Percentiles rank a stretch among this genome's conserved stretches.
phyloP scores from a whole-genome alignment of 2,329 filamentous ascomycete genomes.

The Aspergillus brunneoviolaceus region DNA sequence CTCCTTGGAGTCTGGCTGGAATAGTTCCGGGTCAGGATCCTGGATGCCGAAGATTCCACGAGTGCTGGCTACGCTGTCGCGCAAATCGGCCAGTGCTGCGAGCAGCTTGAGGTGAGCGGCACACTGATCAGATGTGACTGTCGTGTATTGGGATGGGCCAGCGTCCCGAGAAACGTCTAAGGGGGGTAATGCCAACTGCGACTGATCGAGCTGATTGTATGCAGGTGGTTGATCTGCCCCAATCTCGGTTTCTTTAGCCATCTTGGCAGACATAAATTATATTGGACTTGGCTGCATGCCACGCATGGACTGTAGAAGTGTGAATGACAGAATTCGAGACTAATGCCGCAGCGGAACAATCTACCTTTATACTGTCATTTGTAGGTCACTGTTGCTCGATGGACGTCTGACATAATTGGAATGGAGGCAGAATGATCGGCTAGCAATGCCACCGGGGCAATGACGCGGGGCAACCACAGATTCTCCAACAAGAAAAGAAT shows the following conservation, averaged over 20 bases:
- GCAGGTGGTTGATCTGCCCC: slow-evolving; percentile 24
- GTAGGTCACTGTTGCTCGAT: not conserved
- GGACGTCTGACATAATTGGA: not conserved
- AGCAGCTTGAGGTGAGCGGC: slow-evolving; percentile 74
- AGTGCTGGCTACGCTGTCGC: slow-evolving; percentile 63
- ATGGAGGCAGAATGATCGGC: not conserved
- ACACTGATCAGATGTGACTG: slow-evolving; percentile 54
- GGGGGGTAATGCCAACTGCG: slow-evolving; percentile 22
- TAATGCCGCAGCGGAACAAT: not conserved
- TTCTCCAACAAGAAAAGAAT: not conserved
- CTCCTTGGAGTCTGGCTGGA: slow-evolving; percentile 25
- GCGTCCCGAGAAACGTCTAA: slow-evolving; percentile 23
- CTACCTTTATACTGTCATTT: not conserved
- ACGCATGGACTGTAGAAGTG: slow-evolving; percentile 21
- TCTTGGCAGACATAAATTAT: not conserved
- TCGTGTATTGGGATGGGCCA: slow-evolving; percentile 15
- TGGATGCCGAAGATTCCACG: slow-evolving; percentile 67
- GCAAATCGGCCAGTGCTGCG: slow-evolving; percentile 65
- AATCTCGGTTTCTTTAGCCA: slow-evolving; percentile 3
- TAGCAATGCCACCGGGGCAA: not conserved
- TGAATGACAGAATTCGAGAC: slow-evolving; percentile 5
- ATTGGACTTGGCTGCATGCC: not conserved
- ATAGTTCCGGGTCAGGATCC: slow-evolving; percentile 45
- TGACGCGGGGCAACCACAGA: not conserved
- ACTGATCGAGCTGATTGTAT: slow-evolving; percentile 24